Base-by-base conservation (phyloP, 2,329 filamentous ascomycete species). In the Pyrenophora teres region DNA sequence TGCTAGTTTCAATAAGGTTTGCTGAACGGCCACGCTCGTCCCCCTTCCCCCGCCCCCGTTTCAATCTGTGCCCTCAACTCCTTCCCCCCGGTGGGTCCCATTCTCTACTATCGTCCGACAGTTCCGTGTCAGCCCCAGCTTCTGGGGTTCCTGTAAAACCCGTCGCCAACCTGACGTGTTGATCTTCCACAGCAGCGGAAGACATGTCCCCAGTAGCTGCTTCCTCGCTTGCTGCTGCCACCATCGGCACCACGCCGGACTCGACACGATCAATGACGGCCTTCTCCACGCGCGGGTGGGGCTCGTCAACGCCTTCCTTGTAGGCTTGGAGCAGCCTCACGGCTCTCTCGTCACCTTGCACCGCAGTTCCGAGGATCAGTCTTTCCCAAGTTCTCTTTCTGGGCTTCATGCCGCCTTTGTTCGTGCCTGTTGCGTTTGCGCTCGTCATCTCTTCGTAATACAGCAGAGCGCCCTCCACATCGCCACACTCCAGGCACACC, bases 381-480 rank as follows among this genome's bases (percentile, higher is more conserved):
- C 18, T 16, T 40, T 64, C 62, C 39, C 59, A 67, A 1, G 64
- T 67, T 5, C 49, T 48, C 23, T 49, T 36, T 15, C 64, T 42
- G 9, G 64, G 64, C 27, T 58, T 49, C 37, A 60, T 41, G 18
- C 33, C 31, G 9, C 38, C 38, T 15, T 44, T 44, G 9, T 7
- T 63, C 35, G 27, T 38, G 52, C 45, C 47, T 4, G 25, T 16
- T 1, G 13, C 36, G 2, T 46, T 16, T 27, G 10, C 35, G 8
- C 27, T 18, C 16, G 69, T 63, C 80, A 83, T 82, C 65, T 83
- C 80, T 35, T 78, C 72, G 6, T 80, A 73, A 57, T 82, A 82
- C 6, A 69, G 57, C 47, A 82, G 74, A 0, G 78, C 80, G 50
- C 80, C 78, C 21, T 78, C 75, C 38, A 77, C 57, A 6, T 74